Conservation (phyloP, 805 yeast genomes). For the Candida glaebosa region DNA sequence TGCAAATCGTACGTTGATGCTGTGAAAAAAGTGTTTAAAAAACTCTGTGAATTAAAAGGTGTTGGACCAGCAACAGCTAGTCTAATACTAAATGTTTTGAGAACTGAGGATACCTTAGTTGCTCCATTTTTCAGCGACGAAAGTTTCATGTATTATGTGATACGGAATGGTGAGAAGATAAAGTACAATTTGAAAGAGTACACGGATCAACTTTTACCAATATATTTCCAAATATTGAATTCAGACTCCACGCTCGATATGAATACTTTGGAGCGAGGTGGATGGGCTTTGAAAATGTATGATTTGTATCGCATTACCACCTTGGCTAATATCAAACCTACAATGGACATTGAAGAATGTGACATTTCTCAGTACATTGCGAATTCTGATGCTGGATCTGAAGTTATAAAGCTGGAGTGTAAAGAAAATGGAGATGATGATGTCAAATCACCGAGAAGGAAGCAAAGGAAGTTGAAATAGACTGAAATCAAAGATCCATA, state of each 20-base stretch:
- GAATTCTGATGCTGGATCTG: slow-evolving; percentile 3
- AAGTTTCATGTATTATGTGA: slow-evolving; percentile 34
- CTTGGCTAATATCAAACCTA: slow-evolving; percentile 12
- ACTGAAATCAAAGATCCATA: slow-evolving; percentile 18
- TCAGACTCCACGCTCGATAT: slow-evolving; percentile 7
- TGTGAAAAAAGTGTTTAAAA: slow-evolving; percentile 24
- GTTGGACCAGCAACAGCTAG: slow-evolving; percentile 53
- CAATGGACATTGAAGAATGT: slow-evolving; percentile 15
- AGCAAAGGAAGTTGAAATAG: slow-evolving; percentile 2
- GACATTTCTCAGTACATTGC: slow-evolving; percentile 7
- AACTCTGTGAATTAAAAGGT: slow-evolving; percentile 36
- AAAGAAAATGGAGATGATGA: slow-evolving; percentile 3
- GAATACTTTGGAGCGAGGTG: slow-evolving; percentile 28
- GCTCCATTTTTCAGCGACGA: slow-evolving; percentile 52
- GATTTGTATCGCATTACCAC: slow-evolving; percentile 21
- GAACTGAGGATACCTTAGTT: slow-evolving; percentile 16
- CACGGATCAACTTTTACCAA: slow-evolving; percentile 29
- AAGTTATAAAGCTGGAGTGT: not conserved
- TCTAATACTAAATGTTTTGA: slow-evolving; percentile 35
- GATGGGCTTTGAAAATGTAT: slow-evolving; percentile 35
- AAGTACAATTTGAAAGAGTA: slow-evolving; percentile 44
- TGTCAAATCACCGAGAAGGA: slow-evolving; percentile 3
- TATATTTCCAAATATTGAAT: slow-evolving; percentile 14
- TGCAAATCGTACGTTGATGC: slow-evolving; percentile 13
- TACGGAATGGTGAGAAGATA: slow-evolving; percentile 27